Percentiles rank a stretch among this genome's conserved stretches.
Conservation (phyloP, 2,329 filamentous ascomycete genomes). For the Acarospora socialis region DNA sequence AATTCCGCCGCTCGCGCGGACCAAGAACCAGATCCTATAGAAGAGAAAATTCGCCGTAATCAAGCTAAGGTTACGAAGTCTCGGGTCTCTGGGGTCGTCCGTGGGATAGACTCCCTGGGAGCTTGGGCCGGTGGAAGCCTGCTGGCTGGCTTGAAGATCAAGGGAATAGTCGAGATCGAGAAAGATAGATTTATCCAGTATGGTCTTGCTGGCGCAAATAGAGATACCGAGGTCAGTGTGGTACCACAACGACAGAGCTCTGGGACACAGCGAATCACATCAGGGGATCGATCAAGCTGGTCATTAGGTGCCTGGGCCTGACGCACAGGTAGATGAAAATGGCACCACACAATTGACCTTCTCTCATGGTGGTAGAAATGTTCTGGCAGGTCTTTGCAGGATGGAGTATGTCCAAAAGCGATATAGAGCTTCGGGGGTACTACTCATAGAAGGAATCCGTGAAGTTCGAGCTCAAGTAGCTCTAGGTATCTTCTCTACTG, state of each 20-base stretch:
- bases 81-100: slow-evolving; percentile 25
- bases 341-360: too few relatives aligned
- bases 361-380: too few relatives aligned
- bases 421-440: too few relatives aligned
- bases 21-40: slow-evolving; percentile 43
- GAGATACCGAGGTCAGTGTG: slow-evolving; percentile 25
- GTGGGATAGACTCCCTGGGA: slow-evolving; percentile 46
- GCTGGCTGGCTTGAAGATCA: slow-evolving; percentile 42
- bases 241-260: slow-evolving; percentile 27
- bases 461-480: too few relatives aligned
- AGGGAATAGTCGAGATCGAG: slow-evolving; percentile 49
- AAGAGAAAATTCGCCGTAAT: slow-evolving; percentile 40
- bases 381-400: too few relatives aligned
- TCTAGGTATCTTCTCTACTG: too few relatives aligned
- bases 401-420: too few relatives aligned
- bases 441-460: too few relatives aligned
- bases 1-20: slow-evolving; percentile 26
- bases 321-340: too few relatives aligned
- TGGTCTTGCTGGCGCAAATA: slow-evolving; percentile 32
- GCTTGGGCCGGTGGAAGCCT: slow-evolving; percentile 52
- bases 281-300: too few relatives aligned
- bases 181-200: slow-evolving; percentile 45
- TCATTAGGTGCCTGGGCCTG: too few relatives aligned
- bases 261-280: too few relatives aligned
- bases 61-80: slow-evolving; percentile 24